phyloP scores from a whole-genome alignment of 176 grass and related monocot species.

The Cymbopogon citratus region DNA sequence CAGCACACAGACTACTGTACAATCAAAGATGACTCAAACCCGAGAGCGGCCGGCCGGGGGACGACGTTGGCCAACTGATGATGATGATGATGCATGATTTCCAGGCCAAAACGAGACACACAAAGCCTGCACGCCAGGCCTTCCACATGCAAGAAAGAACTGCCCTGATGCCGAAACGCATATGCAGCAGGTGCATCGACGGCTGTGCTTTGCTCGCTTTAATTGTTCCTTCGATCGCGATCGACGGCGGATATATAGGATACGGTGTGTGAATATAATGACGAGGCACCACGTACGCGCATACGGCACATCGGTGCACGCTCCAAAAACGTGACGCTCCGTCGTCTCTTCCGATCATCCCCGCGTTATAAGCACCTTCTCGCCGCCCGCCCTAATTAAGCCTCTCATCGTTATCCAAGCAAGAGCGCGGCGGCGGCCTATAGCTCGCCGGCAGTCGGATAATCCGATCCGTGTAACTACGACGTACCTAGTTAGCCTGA shows the following conservation, averaged over 20 bases:
- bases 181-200: neutral
- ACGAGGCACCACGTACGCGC: neutral
- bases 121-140: neutral
- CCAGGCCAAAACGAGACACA: neutral
- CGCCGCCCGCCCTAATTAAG: neutral
- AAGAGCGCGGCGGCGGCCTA: neutral
- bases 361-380: neutral
- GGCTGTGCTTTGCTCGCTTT: neutral
- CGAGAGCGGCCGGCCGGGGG: no score
- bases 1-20: no score
- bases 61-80: no score
- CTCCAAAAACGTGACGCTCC: neutral
- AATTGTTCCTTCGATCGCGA: neutral
- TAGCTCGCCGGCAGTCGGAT: neutral
- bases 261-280: neutral
- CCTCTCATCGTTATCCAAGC: neutral
- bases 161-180: neutral
- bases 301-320: no score
- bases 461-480: no score
- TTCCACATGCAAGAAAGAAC: neutral
- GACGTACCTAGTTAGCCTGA: neutral
- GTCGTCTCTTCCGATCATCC: neutral
- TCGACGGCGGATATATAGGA: neutral
- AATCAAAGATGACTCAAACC: no score
- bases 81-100: neutral